Percentiles rank a stretch among this genome's conserved stretches.
Evolutionary conservation across 371 early-diverging fungal genomes (phyloP).

Genomic region (Basidiobolus meristosporus): DNA sequence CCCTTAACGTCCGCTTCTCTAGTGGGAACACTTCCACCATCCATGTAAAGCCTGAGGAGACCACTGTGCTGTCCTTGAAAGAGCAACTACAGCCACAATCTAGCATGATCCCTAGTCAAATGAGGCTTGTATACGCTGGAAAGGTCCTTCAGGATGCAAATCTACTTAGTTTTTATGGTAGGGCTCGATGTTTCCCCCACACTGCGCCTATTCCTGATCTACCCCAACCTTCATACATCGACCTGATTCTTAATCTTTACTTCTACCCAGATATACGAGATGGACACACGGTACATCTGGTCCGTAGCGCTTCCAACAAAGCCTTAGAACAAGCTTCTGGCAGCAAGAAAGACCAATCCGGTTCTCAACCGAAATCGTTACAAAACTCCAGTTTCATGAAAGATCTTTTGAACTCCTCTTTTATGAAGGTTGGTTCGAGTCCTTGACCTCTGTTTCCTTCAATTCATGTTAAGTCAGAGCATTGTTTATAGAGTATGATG

Average conservation of each 20-base stretch:
- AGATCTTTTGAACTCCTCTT: not conserved
- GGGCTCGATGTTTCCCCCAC: not conserved
- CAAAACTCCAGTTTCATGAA: not conserved
- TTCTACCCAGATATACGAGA: slow-evolving; percentile 5
- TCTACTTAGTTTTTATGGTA: slow-evolving; percentile 4
- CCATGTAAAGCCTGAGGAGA: too few relatives aligned
- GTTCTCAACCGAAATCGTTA: not conserved
- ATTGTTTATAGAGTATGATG: slow-evolving; percentile 15
- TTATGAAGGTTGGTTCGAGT: not conserved
- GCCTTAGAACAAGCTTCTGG: not conserved
- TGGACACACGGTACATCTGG: not conserved
- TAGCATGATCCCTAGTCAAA: slow-evolving; percentile 17
- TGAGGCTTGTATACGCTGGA: slow-evolving; percentile 56
- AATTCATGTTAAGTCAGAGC: not conserved
- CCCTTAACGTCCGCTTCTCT: too few relatives aligned
- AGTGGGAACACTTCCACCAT: too few relatives aligned
- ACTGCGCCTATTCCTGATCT: not conserved
- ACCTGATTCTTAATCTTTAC: slow-evolving; percentile 1
- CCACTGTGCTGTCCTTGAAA: too few relatives aligned
- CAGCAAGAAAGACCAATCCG: not conserved
- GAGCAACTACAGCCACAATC: slow-evolving; percentile 24
- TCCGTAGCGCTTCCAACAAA: not conserved
- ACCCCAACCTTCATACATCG: not conserved
- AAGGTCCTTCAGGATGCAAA: slow-evolving; percentile 51
- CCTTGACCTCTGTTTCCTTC: not conserved